Evolutionary conservation across 1,284 basidiomycete genomes (phyloP).

Genomic region (Cerrena zonata): DNA sequence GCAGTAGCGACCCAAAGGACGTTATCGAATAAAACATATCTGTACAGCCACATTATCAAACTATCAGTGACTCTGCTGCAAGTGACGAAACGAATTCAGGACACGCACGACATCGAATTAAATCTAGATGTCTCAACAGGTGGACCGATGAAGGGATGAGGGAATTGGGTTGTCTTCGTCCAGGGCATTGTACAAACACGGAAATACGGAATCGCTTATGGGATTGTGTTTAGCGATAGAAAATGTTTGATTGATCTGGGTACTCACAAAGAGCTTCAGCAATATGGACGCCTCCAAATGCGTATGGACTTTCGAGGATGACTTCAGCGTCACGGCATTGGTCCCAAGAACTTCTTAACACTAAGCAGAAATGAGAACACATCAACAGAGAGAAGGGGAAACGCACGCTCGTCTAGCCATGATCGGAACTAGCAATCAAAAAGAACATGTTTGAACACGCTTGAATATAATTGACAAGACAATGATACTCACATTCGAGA

Average conservation of each 20-base stretch:
- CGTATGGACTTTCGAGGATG: conserved; percentile 67
- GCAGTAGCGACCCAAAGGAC: conserved; percentile 74
- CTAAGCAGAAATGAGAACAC: conserved; percentile 25
- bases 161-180: conserved; percentile 58
- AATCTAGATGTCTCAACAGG: conserved; percentile 49
- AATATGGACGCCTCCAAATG: conserved; percentile 79
- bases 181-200: conserved; percentile 74
- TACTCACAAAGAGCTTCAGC: conserved; percentile 66
- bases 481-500: conserved; percentile 48
- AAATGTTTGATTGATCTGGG: conserved; percentile 12
- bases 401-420: conserved; percentile 70
- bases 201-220: conserved; percentile 55
- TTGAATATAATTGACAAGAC: background rate
- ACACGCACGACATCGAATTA: conserved; percentile 46
- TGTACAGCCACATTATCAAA: no score
- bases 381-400: background rate
- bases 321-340: conserved; percentile 72
- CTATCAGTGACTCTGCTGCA: background rate
- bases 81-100: background rate
- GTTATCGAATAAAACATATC: conserved; percentile 68
- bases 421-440: conserved; percentile 14
- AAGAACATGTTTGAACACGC: background rate
- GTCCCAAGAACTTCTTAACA: conserved; percentile 65
- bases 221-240: conserved; percentile 1
- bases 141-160: conserved; percentile 56